Percentiles rank a stretch among this genome's conserved stretches.
phyloP scores from a whole-genome alignment of 352 stramenopile species.

The Phytophthora foliorum region DNA sequence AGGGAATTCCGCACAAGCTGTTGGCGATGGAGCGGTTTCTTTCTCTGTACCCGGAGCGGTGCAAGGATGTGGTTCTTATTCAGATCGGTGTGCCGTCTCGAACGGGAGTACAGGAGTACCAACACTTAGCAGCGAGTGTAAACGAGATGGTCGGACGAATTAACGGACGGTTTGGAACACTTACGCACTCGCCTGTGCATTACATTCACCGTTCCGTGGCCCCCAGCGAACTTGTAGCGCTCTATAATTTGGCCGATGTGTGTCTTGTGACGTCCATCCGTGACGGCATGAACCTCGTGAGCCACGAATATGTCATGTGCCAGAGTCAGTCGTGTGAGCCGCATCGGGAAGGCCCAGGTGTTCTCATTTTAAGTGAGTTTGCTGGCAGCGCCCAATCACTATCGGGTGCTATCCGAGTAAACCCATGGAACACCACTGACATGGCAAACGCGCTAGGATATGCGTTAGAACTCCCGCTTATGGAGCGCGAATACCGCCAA shows the following conservation, averaged over 20 bases:
- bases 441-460: slow-evolving; percentile 77
- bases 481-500: slow-evolving; percentile 88
- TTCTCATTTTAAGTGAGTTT: slow-evolving; percentile 92
- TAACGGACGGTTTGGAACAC: slow-evolving; percentile 87
- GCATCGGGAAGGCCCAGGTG: slow-evolving; percentile 74
- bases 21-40: slow-evolving; percentile 90
- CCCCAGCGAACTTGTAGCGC: slow-evolving; percentile 87
- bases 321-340: slow-evolving; percentile 74
- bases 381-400: slow-evolving; percentile 90
- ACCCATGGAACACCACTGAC: slow-evolving; percentile 91
- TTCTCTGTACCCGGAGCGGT: slow-evolving; percentile 84
- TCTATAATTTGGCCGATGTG: slow-evolving; percentile 92
- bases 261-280: slow-evolving; percentile 92
- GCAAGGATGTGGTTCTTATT: slow-evolving; percentile 93
- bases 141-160: slow-evolving; percentile 92
- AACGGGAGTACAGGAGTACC: slow-evolving; percentile 87
- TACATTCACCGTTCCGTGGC: slow-evolving; percentile 88
- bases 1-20: slow-evolving; percentile 90
- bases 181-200: slow-evolving; percentile 90
- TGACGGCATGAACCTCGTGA: slow-evolving; percentile 93
- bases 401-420: slow-evolving; percentile 89
- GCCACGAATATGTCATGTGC: slow-evolving; percentile 91
- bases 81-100: slow-evolving; percentile 95
- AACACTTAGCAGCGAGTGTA: slow-evolving; percentile 81
- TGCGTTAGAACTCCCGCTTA: slow-evolving; percentile 77